These are phyloP conservation scores for Diaporthe citrichinensis DNA, from an alignment of 2,329 filamentous ascomycete genomes.

Conservation along the genomic window DNA sequence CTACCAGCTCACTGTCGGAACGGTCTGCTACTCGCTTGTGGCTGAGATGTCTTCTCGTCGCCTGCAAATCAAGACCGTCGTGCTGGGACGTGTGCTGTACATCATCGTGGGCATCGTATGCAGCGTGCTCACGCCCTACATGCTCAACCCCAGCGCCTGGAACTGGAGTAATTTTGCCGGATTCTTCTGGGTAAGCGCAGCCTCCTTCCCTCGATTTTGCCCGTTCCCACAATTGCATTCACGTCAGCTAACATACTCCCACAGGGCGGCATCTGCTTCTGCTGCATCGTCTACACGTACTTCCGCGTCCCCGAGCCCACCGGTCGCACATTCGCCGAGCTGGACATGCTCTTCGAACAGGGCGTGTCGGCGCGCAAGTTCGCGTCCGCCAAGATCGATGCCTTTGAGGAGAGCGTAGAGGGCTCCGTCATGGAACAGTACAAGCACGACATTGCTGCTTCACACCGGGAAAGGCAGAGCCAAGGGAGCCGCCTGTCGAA, in stretches of 20 bases:
- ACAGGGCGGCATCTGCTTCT: conserved; percentile 80
- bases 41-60: conserved; percentile 86
- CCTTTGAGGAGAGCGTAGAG: conserved; percentile 67
- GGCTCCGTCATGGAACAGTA: conserved; percentile 64
- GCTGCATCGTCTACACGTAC: conserved; percentile 85
- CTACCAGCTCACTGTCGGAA: conserved; percentile 90
- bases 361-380: conserved; percentile 81
- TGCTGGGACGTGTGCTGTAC: conserved; percentile 85
- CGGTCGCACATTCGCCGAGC: conserved; percentile 86
- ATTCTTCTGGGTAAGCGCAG: conserved; percentile 80
- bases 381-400: conserved; percentile 68
- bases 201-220: not conserved
- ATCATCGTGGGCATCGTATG: conserved; percentile 87
- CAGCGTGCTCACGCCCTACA: conserved; percentile 88
- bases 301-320: conserved; percentile 85
- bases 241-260: conserved; percentile 41
- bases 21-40: conserved; percentile 90
- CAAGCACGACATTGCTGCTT: conserved; percentile 55
- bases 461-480: conserved; percentile 47
- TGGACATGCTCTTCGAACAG: conserved; percentile 87
- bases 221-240: not conserved
- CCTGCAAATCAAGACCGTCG: conserved; percentile 92
- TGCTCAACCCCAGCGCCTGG: conserved; percentile 91
- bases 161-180: conserved; percentile 90
- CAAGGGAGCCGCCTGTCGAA: conserved; percentile 32